phyloP scores from a whole-genome alignment of 2,329 filamentous ascomycete species.

The Boeremia exigua region DNA sequence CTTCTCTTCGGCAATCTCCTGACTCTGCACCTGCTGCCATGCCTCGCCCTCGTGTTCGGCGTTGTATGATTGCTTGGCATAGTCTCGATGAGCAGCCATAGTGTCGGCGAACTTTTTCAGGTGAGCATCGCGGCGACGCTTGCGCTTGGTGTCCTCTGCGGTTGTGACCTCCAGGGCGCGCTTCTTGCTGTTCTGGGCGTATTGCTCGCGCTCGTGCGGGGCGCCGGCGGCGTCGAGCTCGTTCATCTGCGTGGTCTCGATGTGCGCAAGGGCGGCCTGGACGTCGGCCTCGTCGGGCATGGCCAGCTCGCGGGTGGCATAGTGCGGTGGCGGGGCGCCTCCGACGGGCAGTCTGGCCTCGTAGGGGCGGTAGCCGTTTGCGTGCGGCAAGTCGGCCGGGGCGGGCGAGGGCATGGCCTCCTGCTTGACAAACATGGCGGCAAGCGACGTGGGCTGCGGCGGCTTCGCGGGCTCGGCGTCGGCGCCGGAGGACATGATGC shows the following conservation, averaged over 20 bases:
- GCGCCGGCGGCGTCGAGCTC: constrained; percentile 63
- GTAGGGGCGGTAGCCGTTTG: constrained; percentile 29
- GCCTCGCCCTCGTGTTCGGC: constrained; percentile 80
- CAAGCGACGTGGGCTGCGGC: constrained; percentile 42
- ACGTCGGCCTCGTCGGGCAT: constrained; percentile 67
- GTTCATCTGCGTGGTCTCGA: constrained; percentile 63
- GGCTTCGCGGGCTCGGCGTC: constrained; percentile 69
- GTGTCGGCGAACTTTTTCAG: constrained; percentile 63
- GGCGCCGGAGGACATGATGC: constrained; percentile 85
- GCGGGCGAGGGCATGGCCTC: constrained; percentile 41
- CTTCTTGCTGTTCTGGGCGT: constrained; percentile 64
- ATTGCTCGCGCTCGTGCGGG: constrained; percentile 60
- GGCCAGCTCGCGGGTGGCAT: constrained; percentile 37
- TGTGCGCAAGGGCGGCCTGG: constrained; percentile 67
- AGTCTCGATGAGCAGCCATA: constrained; percentile 71
- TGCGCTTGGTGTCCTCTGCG: constrained; percentile 68
- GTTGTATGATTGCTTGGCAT: constrained; percentile 78
- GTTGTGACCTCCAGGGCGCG: constrained; percentile 71
- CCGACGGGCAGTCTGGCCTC: constrained; percentile 34
- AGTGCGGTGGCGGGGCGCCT: constrained; percentile 22
- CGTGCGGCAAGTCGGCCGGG: constrained; percentile 31
- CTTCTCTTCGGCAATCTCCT: constrained; percentile 92
- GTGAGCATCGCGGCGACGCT: constrained; percentile 64
- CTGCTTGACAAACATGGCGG: constrained; percentile 44
- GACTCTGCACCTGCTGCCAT: constrained; percentile 83